These are phyloP conservation scores for Hymenoscyphus occultus DNA, from an alignment of 2,329 filamentous ascomycete genomes.

Conservation along the genomic window DNA sequence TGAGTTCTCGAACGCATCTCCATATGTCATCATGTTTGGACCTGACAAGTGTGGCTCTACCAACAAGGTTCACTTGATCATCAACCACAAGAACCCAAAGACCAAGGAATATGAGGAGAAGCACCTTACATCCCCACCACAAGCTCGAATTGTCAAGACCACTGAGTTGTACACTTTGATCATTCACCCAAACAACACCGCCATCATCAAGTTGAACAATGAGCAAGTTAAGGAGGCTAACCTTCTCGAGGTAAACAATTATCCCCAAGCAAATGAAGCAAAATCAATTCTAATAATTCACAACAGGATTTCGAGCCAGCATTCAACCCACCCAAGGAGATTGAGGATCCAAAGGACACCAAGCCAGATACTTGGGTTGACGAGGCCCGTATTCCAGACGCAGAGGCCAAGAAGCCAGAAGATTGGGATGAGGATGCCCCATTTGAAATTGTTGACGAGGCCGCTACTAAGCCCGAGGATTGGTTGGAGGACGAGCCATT, in stretches of 20 bases:
- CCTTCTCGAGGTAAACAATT: conserved; percentile 62
- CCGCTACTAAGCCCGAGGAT: conserved; percentile 86
- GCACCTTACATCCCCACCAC: conserved; percentile 81
- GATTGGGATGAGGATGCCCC: conserved; percentile 95
- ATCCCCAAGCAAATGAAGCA: not conserved
- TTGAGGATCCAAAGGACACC: conserved; percentile 87
- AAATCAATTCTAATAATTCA: not conserved
- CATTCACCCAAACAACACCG: conserved; percentile 95
- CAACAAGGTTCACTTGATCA: conserved; percentile 99
- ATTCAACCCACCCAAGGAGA: conserved; percentile 94
- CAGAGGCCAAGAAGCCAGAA: conserved; percentile 91
- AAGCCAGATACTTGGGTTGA: conserved; percentile 98
- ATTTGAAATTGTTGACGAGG: conserved; percentile 92
- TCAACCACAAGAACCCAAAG: conserved; percentile 99
- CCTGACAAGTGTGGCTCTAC: conserved; percentile 98
- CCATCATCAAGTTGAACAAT: conserved; percentile 87
- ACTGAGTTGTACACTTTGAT: conserved; percentile 95
- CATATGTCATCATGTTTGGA: conserved; percentile 99
- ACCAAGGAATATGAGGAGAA: conserved; percentile 99
- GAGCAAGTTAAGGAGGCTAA: conserved; percentile 83
- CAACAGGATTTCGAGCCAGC: conserved; percentile 73
- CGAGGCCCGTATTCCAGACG: conserved; percentile 84
- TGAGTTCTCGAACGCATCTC: conserved; percentile 95
- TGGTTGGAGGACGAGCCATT: conserved; percentile 90
- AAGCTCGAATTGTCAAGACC: conserved; percentile 86